Evolutionary conservation across 192 early-diverging fungal species (phyloP).

Genomic region (Gamsiella multidivaricata): DNA sequence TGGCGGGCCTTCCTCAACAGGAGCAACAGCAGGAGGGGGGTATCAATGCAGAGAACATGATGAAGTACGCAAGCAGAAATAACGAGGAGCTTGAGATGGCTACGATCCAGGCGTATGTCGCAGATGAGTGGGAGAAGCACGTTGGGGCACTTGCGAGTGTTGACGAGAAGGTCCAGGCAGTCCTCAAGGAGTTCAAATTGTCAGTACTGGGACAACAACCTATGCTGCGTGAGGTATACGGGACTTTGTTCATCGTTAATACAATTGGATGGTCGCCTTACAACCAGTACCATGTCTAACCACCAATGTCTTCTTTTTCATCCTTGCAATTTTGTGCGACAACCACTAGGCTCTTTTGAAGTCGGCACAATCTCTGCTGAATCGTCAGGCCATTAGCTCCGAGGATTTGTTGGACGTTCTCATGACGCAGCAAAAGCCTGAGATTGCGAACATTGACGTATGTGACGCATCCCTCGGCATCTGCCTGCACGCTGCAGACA

Average conservation of each 20-base stretch:
- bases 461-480: constrained; percentile 28
- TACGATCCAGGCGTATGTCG: constrained; percentile 23
- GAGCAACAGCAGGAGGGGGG: not conserved
- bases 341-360: constrained; percentile 7
- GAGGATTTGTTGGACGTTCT: constrained; percentile 44
- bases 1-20: constrained; percentile 17
- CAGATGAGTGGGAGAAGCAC: constrained; percentile 23
- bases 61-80: constrained; percentile 22
- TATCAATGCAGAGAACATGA: constrained; percentile 9
- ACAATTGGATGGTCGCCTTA: no score
- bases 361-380: constrained; percentile 11
- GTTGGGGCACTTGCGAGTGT: constrained; percentile 10
- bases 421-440: constrained; percentile 23
- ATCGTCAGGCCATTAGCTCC: constrained; percentile 19
- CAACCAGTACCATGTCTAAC: not conserved
- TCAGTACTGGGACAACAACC: constrained; percentile 16
- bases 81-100: constrained; percentile 37
- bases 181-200: constrained; percentile 17
- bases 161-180: constrained; percentile 16
- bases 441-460: constrained; percentile 26
- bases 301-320: not conserved
- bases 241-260: not conserved
- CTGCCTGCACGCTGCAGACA: constrained; percentile 37
- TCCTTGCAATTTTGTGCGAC: not conserved
- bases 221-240: constrained; percentile 14